Evolutionary conservation across 805 yeast species (phyloP), one percentile per base, ranked within the genome.

Genomic region (Saturnispora diversa): DNA sequence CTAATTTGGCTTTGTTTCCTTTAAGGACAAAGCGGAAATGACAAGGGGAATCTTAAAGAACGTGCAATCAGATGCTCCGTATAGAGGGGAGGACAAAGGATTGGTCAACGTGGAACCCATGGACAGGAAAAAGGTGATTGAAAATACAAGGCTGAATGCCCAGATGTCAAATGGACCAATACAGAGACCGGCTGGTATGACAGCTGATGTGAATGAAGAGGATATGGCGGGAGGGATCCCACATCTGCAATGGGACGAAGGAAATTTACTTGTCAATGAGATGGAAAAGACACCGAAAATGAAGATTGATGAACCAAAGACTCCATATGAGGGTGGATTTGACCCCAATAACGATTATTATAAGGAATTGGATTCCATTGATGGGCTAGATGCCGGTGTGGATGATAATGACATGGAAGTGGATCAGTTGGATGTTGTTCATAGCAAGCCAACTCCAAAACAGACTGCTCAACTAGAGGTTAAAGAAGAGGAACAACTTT

Each of bases 291-390:
- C 70, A 9, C 74, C 86, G 17, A 80, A 84, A 22, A 80, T 80
- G 86, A 78, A 79, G 51, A 85, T 88, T 32, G 94, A 85, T 54
- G 97, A 88, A 58, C 97, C 97, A 17, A 88, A 88, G 66, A 88
- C 97, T 1, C 97, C 97, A 5, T 88, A 82, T 53, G 94, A 84
- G 56, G 94, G 92, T 9, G 94, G 95, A 1, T 81, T 84, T 21
- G 79, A 82, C 52, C 88, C 92, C 43, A 68, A 73, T 39, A 85
- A 84, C 24, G 94, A 87, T 52, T 82, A 83, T 55, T 85, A 86
- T 50, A 69, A 42, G 10, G 37, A 34, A 8, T 33, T 35, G n/a
- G 78, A 37, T 84, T 84, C 2, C 79, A 71, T 71, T 49, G 39
- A 35, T 2, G 34, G 28, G 11, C 37, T 58, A 17, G 44, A 39